Percentiles rank a stretch among this genome's conserved stretches.
Evolutionary conservation across 257 asterid genomes (phyloP).

Genomic region (Rhazya stricta): DNA sequence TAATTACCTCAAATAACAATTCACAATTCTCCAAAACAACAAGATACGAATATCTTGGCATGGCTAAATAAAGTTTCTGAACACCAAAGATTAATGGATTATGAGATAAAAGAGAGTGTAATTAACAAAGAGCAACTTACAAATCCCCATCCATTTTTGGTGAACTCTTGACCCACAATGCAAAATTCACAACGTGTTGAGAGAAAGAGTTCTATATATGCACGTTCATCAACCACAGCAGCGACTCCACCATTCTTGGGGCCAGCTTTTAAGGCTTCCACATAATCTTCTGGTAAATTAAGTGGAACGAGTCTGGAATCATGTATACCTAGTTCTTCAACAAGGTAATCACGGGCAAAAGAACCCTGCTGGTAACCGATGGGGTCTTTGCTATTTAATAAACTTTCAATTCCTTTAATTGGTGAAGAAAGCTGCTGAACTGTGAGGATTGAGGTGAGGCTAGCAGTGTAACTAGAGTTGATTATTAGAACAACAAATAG

Average conservation of each 20-base stretch:
- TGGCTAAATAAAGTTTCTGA: background rate
- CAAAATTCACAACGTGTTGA: conserved; percentile 45
- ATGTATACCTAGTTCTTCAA: conserved; percentile 41
- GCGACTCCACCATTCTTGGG: conserved; percentile 51
- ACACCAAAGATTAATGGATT: background rate
- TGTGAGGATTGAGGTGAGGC: conserved; percentile 64
- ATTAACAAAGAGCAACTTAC: conserved; percentile 31
- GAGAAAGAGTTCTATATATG: conserved; percentile 54
- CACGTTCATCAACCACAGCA: conserved; percentile 57
- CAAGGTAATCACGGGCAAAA: conserved; percentile 45
- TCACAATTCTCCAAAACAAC: too few species aligned
- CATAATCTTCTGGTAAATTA: conserved; percentile 51
- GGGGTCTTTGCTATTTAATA: conserved; percentile 30
- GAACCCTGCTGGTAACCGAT: conserved; percentile 59
- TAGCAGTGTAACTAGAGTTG: conserved; percentile 60
- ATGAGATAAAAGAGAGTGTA: background rate
- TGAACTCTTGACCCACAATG: conserved; percentile 56
- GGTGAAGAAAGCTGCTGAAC: conserved; percentile 55
- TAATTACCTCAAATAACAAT: too few species aligned
- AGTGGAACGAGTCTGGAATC: conserved; percentile 55
- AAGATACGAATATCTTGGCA: background rate
- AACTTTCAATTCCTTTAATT: conserved; percentile 49
- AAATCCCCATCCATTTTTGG: conserved; percentile 64
- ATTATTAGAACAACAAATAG: conserved; percentile 56
- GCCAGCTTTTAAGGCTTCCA: conserved; percentile 40